Conservation (phyloP, 2,329 filamentous ascomycete species). For the Talaromyces sp. region DNA sequence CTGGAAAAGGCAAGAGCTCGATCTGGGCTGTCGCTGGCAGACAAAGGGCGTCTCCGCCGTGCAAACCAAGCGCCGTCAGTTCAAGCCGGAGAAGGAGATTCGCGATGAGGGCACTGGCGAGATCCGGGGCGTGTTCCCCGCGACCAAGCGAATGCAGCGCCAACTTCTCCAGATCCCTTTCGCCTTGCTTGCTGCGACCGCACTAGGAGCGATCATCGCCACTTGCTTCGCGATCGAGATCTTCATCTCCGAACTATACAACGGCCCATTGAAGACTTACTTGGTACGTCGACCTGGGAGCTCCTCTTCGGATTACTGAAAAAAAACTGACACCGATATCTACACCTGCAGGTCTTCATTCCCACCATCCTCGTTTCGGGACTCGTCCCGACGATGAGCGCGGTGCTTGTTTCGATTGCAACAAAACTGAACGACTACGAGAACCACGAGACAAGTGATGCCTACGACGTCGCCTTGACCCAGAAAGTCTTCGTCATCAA, state of each 20-base stretch:
- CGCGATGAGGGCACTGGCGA: constrained; percentile 85
- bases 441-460: constrained; percentile 88
- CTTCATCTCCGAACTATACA: constrained; percentile 93
- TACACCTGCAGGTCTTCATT: constrained; percentile 68
- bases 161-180: constrained; percentile 90
- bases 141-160: constrained; percentile 73
- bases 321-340: neutral
- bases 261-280: constrained; percentile 83
- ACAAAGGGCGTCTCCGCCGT: constrained; percentile 84
- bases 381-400: constrained; percentile 77
- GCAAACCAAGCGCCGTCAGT: constrained; percentile 75
- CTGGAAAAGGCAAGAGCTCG: constrained; percentile 92
- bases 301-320: constrained; percentile 3
- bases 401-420: constrained; percentile 79
- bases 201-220: constrained; percentile 83
- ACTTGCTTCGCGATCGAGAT: constrained; percentile 94
- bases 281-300: too few relatives aligned
- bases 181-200: constrained; percentile 71
- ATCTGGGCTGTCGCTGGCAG: constrained; percentile 87
- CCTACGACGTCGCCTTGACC: constrained; percentile 80
- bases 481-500: constrained; percentile 97
- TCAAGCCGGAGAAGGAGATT: constrained; percentile 74
- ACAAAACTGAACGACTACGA: constrained; percentile 79
- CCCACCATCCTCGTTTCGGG: constrained; percentile 85
- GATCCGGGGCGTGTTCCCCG: constrained; percentile 73